Evolutionary conservation across 2,329 filamentous ascomycete genomes (phyloP).

Genomic region (Fusarium robinianum): DNA sequence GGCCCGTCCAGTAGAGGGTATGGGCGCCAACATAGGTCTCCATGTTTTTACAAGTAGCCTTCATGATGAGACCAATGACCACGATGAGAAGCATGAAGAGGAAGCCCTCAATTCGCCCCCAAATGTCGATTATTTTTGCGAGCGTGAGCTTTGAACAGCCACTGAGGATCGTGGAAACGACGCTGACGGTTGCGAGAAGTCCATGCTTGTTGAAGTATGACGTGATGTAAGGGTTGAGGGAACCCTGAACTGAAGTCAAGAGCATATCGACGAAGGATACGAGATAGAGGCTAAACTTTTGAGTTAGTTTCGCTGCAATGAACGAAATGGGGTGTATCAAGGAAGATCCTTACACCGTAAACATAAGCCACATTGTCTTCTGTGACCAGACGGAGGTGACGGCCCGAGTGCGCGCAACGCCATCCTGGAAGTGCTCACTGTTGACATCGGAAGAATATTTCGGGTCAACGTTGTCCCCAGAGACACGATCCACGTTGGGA

Average conservation of each 20-base stretch:
- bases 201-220: constrained; percentile 68
- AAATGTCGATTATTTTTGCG: constrained; percentile 55
- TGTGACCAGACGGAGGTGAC: constrained; percentile 45
- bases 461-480: no score
- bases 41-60: constrained; percentile 62
- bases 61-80: constrained; percentile 63
- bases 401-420: constrained; percentile 45
- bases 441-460: no score
- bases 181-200: constrained; percentile 66
- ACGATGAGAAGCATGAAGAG: constrained; percentile 48
- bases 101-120: constrained; percentile 54
- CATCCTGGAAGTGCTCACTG: constrained; percentile 43
- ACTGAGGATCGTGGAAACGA: constrained; percentile 57
- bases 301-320: not conserved
- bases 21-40: constrained; percentile 63
- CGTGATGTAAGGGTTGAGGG: constrained; percentile 67
- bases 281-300: constrained; percentile 43
- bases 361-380: constrained; percentile 43
- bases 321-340: no score
- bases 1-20: constrained; percentile 67
- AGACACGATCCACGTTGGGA: no score
- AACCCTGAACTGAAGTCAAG: constrained; percentile 45
- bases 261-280: constrained; percentile 46
- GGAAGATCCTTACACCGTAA: constrained; percentile 45
- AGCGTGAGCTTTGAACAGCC: constrained; percentile 47